Evolutionary conservation across 2,329 filamentous ascomycete species (phyloP).

Genomic region (Paraconiothyrium sp.): DNA sequence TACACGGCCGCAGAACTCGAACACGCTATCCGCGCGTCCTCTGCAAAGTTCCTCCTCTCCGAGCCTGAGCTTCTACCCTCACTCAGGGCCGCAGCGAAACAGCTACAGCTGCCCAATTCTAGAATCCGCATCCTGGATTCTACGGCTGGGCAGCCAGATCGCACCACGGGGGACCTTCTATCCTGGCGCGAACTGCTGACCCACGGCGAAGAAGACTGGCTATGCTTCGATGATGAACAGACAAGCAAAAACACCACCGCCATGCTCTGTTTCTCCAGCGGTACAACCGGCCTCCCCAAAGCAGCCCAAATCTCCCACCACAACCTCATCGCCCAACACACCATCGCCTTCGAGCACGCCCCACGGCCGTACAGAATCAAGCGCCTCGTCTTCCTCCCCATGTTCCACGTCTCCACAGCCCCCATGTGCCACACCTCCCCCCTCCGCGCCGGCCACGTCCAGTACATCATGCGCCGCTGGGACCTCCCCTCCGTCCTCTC

Average conservation of each 20-base stretch:
- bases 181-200: conserved; percentile 26
- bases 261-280: conserved; percentile 31
- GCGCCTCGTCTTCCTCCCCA: conserved; percentile 54
- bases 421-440: conserved; percentile 26
- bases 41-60: conserved; percentile 46
- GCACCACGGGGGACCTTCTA: conserved; percentile 44
- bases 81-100: conserved; percentile 18
- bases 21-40: conserved; percentile 47
- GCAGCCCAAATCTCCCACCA: conserved; percentile 27
- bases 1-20: conserved; percentile 48
- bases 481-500: conserved; percentile 53
- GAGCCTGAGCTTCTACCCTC: conserved; percentile 43
- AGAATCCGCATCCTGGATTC: conserved; percentile 32
- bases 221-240: not conserved
- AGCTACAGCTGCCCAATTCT: conserved; percentile 20
- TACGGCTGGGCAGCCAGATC: not conserved
- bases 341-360: conserved; percentile 57
- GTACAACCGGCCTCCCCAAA: conserved; percentile 42
- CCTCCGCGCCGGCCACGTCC: conserved; percentile 21
- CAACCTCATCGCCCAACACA: conserved; percentile 58
- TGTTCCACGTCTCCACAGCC: conserved; percentile 54
- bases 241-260: conserved; percentile 25
- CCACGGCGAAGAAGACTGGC: conserved; percentile 30
- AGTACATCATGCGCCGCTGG: conserved; percentile 34
- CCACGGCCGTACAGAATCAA: conserved; percentile 47